phyloP scores from a whole-genome alignment of 2,329 filamentous ascomycete species.

The Paracamarosporium sp. region DNA sequence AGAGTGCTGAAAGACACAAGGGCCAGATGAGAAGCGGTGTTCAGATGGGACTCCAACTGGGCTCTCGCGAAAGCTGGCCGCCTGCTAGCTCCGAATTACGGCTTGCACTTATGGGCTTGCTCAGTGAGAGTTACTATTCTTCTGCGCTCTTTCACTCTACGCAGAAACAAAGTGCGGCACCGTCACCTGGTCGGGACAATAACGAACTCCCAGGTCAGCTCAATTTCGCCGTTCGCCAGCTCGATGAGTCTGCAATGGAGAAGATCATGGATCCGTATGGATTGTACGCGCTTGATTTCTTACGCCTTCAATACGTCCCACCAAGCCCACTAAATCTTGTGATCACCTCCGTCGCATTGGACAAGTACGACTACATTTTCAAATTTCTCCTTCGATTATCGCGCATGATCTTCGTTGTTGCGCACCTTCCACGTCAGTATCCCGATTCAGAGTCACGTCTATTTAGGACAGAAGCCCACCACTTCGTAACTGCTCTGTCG shows the following conservation, averaged over 20 bases:
- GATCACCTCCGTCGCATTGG: constrained; percentile 72
- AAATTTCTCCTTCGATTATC: constrained; percentile 77
- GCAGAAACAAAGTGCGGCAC: constrained; percentile 5
- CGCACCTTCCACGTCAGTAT: constrained; percentile 44
- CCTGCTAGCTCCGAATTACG: constrained; percentile 93
- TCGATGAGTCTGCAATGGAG: constrained; percentile 79
- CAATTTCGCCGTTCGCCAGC: constrained; percentile 76
- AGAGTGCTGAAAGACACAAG: constrained; percentile 75
- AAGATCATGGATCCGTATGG: constrained; percentile 82
- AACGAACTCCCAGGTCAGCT: constrained; percentile 53
- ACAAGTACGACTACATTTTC: constrained; percentile 87
- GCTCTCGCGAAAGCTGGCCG: constrained; percentile 85
- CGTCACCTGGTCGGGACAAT: constrained; percentile 17
- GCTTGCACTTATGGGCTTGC: constrained; percentile 83
- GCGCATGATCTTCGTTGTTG: constrained; percentile 77
- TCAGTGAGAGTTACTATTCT: constrained; percentile 74
- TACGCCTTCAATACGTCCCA: constrained; percentile 83
- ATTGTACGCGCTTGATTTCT: constrained; percentile 89
- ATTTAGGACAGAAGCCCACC: constrained; percentile 78
- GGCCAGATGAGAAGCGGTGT: constrained; percentile 70
- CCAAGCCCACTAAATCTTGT: constrained; percentile 74
- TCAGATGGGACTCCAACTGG: constrained; percentile 81
- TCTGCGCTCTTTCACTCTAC: constrained; percentile 40
- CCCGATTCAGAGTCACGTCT: constrained; percentile 23
- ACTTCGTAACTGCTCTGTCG: constrained; percentile 76